phyloP scores from a whole-genome alignment of 73 alveolate genomes.

The Durusdinium trenchii region DNA sequence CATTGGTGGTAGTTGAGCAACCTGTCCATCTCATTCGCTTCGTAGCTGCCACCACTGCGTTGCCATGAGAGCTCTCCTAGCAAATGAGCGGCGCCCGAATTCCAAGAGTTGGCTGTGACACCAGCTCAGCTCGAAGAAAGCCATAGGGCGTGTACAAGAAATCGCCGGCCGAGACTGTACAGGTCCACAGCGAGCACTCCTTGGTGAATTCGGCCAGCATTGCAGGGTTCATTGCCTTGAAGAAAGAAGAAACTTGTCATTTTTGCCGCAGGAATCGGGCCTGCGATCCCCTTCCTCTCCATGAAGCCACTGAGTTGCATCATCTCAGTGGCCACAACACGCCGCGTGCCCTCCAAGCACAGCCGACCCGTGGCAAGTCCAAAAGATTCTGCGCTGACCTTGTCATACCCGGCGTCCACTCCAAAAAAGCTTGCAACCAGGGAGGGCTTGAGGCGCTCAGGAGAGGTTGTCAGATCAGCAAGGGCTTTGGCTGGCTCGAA shows the following conservation, averaged over 20 bases:
- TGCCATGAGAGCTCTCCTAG: background rate
- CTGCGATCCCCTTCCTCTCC: background rate
- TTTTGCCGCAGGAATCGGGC: background rate
- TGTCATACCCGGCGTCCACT: background rate
- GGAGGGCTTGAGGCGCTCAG: background rate
- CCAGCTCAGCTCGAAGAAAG: background rate
- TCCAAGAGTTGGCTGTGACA: background rate
- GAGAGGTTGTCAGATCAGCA: background rate
- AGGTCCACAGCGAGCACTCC: slow-evolving; percentile 15
- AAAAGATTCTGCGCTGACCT: background rate
- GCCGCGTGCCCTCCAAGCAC: slow-evolving; percentile 7
- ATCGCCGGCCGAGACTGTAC: slow-evolving; percentile 15
- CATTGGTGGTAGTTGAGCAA: background rate
- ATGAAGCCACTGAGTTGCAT: slow-evolving; percentile 22
- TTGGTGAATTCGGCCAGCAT: background rate
- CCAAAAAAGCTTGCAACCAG: background rate
- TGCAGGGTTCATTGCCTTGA: background rate
- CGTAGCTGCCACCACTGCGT: background rate
- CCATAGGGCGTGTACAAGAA: slow-evolving; percentile 44
- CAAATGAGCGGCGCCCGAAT: background rate
- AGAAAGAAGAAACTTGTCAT: background rate
- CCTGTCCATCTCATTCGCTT: background rate
- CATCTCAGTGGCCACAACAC: background rate
- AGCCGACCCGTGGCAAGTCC: background rate
- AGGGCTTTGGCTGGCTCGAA: background rate